Percentiles rank a stretch among this genome's conserved stretches.
Conservation (phyloP, 129 eudicot species). For the Escallonia herrerae region DNA sequence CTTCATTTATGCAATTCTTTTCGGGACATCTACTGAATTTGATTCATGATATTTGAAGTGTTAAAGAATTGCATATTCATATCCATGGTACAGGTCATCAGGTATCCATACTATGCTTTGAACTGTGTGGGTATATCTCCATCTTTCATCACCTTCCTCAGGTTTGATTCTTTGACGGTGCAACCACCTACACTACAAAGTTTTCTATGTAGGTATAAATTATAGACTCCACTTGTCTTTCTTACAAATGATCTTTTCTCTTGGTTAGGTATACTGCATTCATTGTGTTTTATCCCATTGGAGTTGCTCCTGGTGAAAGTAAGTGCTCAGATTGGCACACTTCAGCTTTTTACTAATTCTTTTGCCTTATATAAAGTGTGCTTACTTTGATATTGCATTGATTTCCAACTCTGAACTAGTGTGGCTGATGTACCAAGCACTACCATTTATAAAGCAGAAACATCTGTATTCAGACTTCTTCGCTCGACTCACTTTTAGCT, state of each 20-base stretch:
- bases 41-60: neutral
- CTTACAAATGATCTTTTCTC: neutral
- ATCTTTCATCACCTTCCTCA: slow-evolving; percentile 59
- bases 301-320: slow-evolving; percentile 77
- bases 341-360: neutral
- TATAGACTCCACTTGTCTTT: neutral
- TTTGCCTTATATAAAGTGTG: neutral
- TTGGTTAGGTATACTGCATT: slow-evolving; percentile 75
- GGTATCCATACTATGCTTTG: slow-evolving; percentile 77
- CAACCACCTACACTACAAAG: neutral
- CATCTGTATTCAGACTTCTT: slow-evolving; percentile 56
- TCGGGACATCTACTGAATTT: neutral
- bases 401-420: slow-evolving; percentile 35
- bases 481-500: slow-evolving; percentile 59
- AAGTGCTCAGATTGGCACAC: slow-evolving; percentile 16
- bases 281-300: slow-evolving; percentile 74
- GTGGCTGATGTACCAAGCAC: slow-evolving; percentile 93
- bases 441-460: slow-evolving; percentile 60
- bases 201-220: too few relatives aligned
- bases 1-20: too few relatives aligned
- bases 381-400: neutral
- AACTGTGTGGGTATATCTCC: slow-evolving; percentile 63
- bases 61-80: neutral
- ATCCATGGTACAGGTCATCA: slow-evolving; percentile 45
- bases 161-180: slow-evolving; percentile 32